A percentile compares a stretch with the other conserved stretches of the same genome.
phyloP scores from a whole-genome alignment of 306 rosid genomes.

The Abrus precatorius region DNA sequence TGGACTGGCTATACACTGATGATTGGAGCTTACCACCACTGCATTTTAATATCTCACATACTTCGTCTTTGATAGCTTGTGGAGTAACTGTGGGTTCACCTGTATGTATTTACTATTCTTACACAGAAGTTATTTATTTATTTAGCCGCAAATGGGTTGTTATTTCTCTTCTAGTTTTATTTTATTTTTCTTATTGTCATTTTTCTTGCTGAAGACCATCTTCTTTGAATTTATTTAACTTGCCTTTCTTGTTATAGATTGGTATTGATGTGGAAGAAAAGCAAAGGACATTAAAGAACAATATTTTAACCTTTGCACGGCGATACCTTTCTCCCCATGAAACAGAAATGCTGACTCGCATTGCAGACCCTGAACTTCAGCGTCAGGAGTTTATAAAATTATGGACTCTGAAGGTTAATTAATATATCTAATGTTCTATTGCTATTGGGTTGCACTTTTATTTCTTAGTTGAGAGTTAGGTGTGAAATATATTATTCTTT shows the following conservation, averaged over 20 bases:
- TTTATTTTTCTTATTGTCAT: too few relatives aligned
- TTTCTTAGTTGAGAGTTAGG: slow-evolving; percentile 8
- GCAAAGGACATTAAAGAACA: slow-evolving; percentile 73
- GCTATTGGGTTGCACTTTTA: slow-evolving; percentile 30
- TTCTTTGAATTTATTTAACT: slow-evolving; percentile 42
- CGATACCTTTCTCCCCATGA: slow-evolving; percentile 82
- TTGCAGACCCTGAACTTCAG: slow-evolving; percentile 81
- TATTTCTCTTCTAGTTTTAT: too few relatives aligned
- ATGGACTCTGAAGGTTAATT: slow-evolving; percentile 58
- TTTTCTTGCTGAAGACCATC: not conserved
- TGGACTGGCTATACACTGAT: slow-evolving; percentile 68
- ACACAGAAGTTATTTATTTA: not conserved
- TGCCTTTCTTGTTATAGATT: slow-evolving; percentile 59
- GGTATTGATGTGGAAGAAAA: slow-evolving; percentile 95
- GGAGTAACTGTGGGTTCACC: slow-evolving; percentile 78
- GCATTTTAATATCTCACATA: slow-evolving; percentile 94
- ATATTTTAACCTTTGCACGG: slow-evolving; percentile 75
- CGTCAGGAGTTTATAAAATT: slow-evolving; percentile 75
- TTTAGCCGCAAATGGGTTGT: slow-evolving; percentile 9
- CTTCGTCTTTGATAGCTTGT: slow-evolving; percentile 88
- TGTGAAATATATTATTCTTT: slow-evolving; percentile 16
- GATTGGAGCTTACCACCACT: slow-evolving; percentile 72
- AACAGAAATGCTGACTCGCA: slow-evolving; percentile 66
- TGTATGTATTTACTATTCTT: slow-evolving; percentile 62
- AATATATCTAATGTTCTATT: slow-evolving; percentile 16